Base-by-base conservation (phyloP, 202 grass and related monocot genomes). In the Dendrocalamus latiflorus region DNA sequence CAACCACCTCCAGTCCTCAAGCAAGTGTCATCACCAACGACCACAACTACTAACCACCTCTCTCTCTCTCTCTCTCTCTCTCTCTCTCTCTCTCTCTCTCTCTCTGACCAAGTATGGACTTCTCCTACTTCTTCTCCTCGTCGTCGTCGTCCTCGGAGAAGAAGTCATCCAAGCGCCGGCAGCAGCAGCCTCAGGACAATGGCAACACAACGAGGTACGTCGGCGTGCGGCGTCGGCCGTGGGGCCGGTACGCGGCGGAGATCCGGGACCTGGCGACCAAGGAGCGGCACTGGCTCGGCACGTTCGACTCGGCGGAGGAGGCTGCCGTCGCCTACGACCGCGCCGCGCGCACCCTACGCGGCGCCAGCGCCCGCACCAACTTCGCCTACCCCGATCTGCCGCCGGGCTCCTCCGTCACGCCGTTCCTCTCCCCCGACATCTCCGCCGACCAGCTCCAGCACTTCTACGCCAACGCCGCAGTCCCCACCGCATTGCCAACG, bases 271-370 rank as follows among this genome's bases (percentile, higher is more conserved):
- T 79, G 91, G 75, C n/a, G n/a, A n/a, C n/a, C 90, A n/a, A n/a
- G n/a, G n/a, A n/a, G 91, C 0, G 91, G 94, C 22, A 97, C 94
- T n/a, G n/a, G n/a, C n/a, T n/a, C n/a, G n/a, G n/a, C n/a, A n/a
- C n/a, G n/a, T n/a, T n/a, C n/a, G n/a, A 97, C 82, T 91, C 94
- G 17, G 94, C 91, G 4, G 94, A 97, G 77, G 94, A 97, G 87
- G 94, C 94, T 1, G 91, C 94, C 43, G 80, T 93, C 49, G 91
- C 94, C 42, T 97, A 97, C n/a, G n/a, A n/a, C n/a, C n/a, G n/a
- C n/a, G n/a, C n/a, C n/a, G n/a, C n/a, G n/a, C n/a, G n/a, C n/a
- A n/a, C n/a, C n/a, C n/a, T n/a, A n/a, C n/a, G n/a, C n/a, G n/a
- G n/a, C n/a, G n/a, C n/a, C n/a, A n/a, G n/a, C n/a, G n/a, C n/a